These are phyloP conservation scores for Eucalyptus urophylla DNA, from an alignment of 345 rosid genomes.

Conservation along the genomic window DNA sequence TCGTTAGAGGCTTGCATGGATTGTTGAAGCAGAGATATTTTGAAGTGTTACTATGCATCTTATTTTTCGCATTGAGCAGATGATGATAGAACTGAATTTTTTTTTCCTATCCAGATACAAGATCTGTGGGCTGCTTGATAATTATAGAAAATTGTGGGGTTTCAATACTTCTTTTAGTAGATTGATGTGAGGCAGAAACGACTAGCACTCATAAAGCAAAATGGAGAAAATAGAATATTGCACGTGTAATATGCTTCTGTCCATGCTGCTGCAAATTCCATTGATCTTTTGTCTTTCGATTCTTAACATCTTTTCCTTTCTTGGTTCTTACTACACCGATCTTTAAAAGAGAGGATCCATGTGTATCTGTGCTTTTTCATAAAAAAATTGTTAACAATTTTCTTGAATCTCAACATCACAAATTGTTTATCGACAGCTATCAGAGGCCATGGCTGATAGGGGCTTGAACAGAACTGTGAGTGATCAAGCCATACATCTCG, in stretches of 20 bases:
- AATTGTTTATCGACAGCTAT: conserved; percentile 34
- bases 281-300: not conserved
- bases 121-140: not conserved
- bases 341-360: not conserved
- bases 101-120: not conserved
- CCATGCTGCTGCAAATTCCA: not conserved
- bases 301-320: not conserved
- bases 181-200: not conserved
- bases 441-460: conserved; percentile 62
- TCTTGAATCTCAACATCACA: not conserved
- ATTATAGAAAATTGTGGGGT: not conserved
- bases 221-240: not conserved
- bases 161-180: not conserved
- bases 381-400: not conserved
- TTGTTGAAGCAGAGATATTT: not conserved
- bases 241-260: not conserved
- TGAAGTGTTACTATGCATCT: not conserved
- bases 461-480: conserved; percentile 91
- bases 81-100: not conserved
- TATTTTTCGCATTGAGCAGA: not conserved
- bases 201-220: not conserved
- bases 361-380: not conserved
- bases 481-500: conserved; percentile 97
- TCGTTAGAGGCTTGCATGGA: not conserved
- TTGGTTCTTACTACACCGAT: not conserved